Evolutionary conservation across 2,329 filamentous ascomycete genomes (phyloP).

Genomic region (Diaporthe citriasiana): DNA sequence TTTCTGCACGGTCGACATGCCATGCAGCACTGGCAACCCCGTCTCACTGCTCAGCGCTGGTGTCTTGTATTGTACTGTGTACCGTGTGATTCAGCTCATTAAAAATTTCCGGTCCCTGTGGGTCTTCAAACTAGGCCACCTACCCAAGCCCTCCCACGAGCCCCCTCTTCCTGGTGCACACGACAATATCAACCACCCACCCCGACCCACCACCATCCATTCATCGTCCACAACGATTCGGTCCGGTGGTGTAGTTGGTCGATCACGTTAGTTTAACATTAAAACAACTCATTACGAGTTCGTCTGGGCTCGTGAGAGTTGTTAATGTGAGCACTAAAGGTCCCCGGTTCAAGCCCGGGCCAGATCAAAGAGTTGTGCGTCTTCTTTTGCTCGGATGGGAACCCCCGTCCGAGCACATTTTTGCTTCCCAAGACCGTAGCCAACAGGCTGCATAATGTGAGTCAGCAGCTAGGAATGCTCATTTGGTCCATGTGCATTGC

Average conservation of each 20-base stretch:
- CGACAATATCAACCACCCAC: not conserved
- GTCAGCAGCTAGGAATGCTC: too few relatives aligned
- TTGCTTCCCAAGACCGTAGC: not conserved
- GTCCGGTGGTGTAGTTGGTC: constrained; percentile 39
- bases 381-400: not conserved
- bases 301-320: not conserved
- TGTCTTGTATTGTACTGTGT: not conserved
- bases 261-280: constrained; percentile 38
- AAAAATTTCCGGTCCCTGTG: not conserved
- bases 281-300: not conserved
- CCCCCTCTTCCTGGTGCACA: not conserved
- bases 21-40: not conserved
- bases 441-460: not conserved
- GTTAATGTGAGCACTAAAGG: constrained; percentile 28
- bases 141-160: not conserved
- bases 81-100: not conserved
- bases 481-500: too few relatives aligned
- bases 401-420: not conserved
- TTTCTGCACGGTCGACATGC: not conserved
- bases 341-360: constrained; percentile 37
- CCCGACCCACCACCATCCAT: constrained; percentile 13
- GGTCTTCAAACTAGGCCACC: not conserved
- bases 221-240: not conserved
- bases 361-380: constrained; percentile 18
- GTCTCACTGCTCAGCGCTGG: not conserved